Percentiles rank a stretch among this genome's conserved stretches.
Evolutionary conservation across 805 yeast species (phyloP).

Genomic region (Ascoidea asiatica): DNA sequence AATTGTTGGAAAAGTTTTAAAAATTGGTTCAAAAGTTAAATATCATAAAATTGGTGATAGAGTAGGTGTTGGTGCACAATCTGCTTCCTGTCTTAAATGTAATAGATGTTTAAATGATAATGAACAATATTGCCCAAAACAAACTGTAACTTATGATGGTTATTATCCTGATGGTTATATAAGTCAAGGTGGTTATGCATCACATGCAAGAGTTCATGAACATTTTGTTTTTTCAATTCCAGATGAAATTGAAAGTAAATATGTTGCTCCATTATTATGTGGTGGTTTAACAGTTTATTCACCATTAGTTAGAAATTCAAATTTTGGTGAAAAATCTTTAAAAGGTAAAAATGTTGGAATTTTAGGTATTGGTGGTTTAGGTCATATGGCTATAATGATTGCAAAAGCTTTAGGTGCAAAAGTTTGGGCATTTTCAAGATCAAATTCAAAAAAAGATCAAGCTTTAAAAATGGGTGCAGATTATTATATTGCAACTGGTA

Average conservation of each 20-base stretch:
- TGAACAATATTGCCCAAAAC: conserved; percentile 41
- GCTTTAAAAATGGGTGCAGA: conserved; percentile 39
- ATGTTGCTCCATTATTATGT: conserved; percentile 64
- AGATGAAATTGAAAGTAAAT: conserved; percentile 30
- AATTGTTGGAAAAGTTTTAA: conserved; percentile 44
- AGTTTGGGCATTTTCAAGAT: conserved; percentile 43
- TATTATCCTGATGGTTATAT: conserved; percentile 30
- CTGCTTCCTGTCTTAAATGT: conserved; percentile 48
- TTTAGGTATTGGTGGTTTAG: conserved; percentile 44
- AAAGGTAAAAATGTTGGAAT: conserved; percentile 39
- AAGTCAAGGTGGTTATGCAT: conserved; percentile 60
- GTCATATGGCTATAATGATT: conserved; percentile 40
- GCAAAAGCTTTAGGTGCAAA: conserved; percentile 50
- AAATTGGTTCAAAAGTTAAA: conserved; percentile 43
- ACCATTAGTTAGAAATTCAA: conserved; percentile 43
- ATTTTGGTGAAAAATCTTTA: no score
- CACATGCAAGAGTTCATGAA: conserved; percentile 51
- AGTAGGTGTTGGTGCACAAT: conserved; percentile 72
- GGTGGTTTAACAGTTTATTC: conserved; percentile 67
- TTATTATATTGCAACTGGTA: conserved; percentile 37
- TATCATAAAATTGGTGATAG: conserved; percentile 50
- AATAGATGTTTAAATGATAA: conserved; percentile 38
- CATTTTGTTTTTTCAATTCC: conserved; percentile 55
- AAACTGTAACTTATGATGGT: conserved; percentile 37
- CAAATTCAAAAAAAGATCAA: conserved; percentile 31